Evolutionary conservation across 1,284 basidiomycete species (phyloP).

Genomic region (Peniophora sp.): DNA sequence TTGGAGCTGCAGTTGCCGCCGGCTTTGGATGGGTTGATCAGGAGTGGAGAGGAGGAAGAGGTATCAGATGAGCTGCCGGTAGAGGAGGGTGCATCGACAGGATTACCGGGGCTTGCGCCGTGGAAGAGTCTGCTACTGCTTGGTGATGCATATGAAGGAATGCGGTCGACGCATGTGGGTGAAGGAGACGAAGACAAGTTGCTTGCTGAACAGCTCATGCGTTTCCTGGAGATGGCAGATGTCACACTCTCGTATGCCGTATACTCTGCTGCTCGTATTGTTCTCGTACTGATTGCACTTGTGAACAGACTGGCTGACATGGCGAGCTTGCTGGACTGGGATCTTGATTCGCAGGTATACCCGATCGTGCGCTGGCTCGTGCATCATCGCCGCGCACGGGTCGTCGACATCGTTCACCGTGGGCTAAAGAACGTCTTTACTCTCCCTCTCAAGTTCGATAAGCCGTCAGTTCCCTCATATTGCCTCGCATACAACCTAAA

Average conservation of each 20-base stretch:
- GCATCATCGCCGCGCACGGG: conserved; percentile 81
- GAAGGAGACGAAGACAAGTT: conserved; percentile 45
- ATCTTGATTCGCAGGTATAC: conserved; percentile 80
- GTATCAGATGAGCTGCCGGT: conserved; percentile 42
- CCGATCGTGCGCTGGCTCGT: conserved; percentile 88
- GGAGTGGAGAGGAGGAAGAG: conserved; percentile 45
- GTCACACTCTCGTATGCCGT: conserved; percentile 55
- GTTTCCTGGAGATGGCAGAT: conserved; percentile 60
- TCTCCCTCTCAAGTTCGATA: conserved; percentile 58
- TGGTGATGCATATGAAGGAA: conserved; percentile 52
- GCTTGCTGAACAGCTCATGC: conserved; percentile 61
- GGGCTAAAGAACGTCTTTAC: conserved; percentile 81
- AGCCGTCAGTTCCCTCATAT: conserved; percentile 43
- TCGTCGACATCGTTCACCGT: conserved; percentile 82
- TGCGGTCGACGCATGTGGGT: conserved; percentile 52
- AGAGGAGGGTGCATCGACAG: conserved; percentile 64
- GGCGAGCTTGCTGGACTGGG: conserved; percentile 78
- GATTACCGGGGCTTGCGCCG: conserved; percentile 71
- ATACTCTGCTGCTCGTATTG: background rate
- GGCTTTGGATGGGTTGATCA: conserved; percentile 60
- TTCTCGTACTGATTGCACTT: background rate
- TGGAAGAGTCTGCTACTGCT: conserved; percentile 89
- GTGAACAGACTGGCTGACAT: conserved; percentile 72
- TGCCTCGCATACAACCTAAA: background rate
- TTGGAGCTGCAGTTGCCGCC: conserved; percentile 80